Conservation (phyloP, 192 early-diverging fungal genomes). For the Funneliformis geosporum region DNA sequence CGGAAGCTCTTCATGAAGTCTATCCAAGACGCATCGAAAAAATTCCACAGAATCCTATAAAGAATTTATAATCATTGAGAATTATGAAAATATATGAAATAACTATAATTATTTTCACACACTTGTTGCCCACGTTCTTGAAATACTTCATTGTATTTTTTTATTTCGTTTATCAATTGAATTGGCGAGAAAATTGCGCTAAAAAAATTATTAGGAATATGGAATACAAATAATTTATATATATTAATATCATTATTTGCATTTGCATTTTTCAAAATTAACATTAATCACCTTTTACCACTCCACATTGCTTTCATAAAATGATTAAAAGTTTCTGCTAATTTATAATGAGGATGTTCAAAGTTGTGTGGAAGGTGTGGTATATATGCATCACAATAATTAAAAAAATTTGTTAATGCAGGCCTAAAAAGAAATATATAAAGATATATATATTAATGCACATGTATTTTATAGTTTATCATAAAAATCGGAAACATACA, state of each 20-base stretch:
- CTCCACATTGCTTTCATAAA: slow-evolving; percentile 47
- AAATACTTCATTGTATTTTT: slow-evolving; percentile 41
- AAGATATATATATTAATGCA: not conserved
- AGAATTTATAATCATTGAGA: not conserved
- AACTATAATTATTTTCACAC: not conserved
- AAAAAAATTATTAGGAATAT: not conserved
- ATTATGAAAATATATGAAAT: not conserved
- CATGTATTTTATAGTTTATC: not conserved
- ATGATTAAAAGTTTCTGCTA: slow-evolving; percentile 38
- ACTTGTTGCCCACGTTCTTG: slow-evolving; percentile 41
- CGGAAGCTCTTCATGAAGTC: slow-evolving; percentile 45
- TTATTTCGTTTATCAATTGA: slow-evolving; percentile 41
- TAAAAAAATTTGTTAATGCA: slow-evolving; percentile 40
- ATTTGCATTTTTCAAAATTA: not conserved
- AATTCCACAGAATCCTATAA: slow-evolving; percentile 46
- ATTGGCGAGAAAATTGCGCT: slow-evolving; percentile 41
- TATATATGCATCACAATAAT: slow-evolving; percentile 45
- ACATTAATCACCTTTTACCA: slow-evolving; percentile 37
- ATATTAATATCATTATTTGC: not conserved
- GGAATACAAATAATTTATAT: not conserved
- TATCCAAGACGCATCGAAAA: slow-evolving; percentile 43
- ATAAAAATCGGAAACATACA: not conserved
- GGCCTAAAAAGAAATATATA: slow-evolving; percentile 28
- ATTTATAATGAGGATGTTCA: slow-evolving; percentile 36
- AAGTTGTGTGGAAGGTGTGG: slow-evolving; percentile 35